Evolutionary conservation across 164 flowering plant species (phyloP), one percentile per base, ranked within the genome.

Genomic region (Stephania japonica): DNA sequence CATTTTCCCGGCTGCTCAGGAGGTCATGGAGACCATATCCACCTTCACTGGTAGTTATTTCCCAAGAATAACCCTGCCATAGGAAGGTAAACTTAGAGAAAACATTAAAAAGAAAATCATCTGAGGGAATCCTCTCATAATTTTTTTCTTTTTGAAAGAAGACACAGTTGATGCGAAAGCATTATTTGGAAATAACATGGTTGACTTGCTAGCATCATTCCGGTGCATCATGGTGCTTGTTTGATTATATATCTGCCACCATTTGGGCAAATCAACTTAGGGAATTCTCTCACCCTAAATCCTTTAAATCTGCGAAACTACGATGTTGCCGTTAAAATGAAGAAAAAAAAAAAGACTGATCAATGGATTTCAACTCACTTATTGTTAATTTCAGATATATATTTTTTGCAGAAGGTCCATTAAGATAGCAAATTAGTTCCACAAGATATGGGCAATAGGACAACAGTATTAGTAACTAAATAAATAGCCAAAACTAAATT

Each of bases 61-160:
- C 99, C 98, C 97, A 90, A 14, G 99, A 76, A 84, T 92, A 95
- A 21, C 97, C 98, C 99, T 95, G 84, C 67, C 76, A 71, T 69
- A 72, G 61, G 19, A 79, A 75, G 38, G 71, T 14, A 47, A 71
- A 26, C 62, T 19, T 50, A 6, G 9, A 73, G 61, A 23, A 43
- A 64, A 32, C n/a, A 32, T 62, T 24, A 26, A 19, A 32, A 65
- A 42, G 3, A 32, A 32, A 32, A 32, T 32, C 38, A 32, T 32
- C 38, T 32, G 38, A 32, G 38, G 4, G 38, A 32, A 32, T 32
- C 38, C 38, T 32, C 38, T 32, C 38, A 32, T 32, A 32, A 32
- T 32, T 2, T 32, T 32, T 32, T 32, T 4, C 38, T 32, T 32
- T 32, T 32, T 32, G 38, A 76, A 47, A 47, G 16, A 9, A 47